Conservation (phyloP, 148 eudicot species). For the Chenopodium berlandieri region DNA sequence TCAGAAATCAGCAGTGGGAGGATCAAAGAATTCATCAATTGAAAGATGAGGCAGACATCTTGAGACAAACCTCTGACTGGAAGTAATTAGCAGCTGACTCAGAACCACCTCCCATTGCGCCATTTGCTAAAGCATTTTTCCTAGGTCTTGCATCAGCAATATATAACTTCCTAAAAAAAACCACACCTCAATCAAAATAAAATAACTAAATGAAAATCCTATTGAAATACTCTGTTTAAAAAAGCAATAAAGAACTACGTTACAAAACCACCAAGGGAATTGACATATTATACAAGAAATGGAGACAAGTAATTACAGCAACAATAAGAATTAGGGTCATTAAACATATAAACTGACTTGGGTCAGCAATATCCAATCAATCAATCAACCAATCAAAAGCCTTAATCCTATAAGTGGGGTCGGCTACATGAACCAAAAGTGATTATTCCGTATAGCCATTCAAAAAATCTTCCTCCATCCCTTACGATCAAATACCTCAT, state of each 20-base stretch:
- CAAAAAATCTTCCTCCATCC: no score
- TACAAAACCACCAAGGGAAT: background rate
- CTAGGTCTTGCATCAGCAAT: constrained; percentile 99
- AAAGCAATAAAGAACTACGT: no score
- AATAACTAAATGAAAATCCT: background rate
- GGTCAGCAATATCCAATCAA: background rate
- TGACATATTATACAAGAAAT: background rate
- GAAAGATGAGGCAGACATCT: constrained; percentile 5
- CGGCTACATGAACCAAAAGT: no score
- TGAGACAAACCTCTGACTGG: constrained; percentile 79
- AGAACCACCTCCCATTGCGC: constrained; percentile 99
- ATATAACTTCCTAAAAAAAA: constrained; percentile 68
- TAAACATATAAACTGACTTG: background rate
- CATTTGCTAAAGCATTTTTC: constrained; percentile 97
- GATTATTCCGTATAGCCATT: no score
- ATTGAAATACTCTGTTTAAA: no score
- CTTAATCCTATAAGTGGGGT: no score
- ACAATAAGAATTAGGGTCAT: background rate
- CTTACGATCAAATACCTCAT: no score
- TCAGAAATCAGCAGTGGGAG: constrained; percentile 16
- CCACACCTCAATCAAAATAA: constrained; percentile 9
- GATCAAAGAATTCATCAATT: background rate
- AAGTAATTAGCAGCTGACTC: constrained; percentile 96
- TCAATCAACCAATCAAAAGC: no score
- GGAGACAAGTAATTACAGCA: background rate